Evolutionary conservation across 2,329 filamentous ascomycete species (phyloP).

Genomic region (Pseudofabraea citricarpa): DNA sequence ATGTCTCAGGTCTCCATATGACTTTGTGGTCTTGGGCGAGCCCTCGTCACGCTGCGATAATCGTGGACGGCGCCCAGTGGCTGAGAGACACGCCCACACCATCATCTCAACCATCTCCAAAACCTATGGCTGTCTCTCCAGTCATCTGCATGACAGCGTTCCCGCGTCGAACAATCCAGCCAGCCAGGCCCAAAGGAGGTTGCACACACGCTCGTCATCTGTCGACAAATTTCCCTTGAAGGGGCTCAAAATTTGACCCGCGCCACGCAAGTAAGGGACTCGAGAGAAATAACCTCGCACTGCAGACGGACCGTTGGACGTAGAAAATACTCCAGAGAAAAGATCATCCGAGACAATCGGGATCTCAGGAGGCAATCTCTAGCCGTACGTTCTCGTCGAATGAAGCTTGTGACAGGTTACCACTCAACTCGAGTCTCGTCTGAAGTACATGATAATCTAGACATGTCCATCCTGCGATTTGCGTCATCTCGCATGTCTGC

Average conservation of each 20-base stretch:
- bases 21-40: too few species aligned
- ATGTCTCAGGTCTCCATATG: not conserved
- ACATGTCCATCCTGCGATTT: too few species aligned
- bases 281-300: slow-evolving; percentile 2
- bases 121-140: not conserved
- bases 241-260: too few species aligned
- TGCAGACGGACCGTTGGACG: slow-evolving; percentile 2
- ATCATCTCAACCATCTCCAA: not conserved
- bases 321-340: not conserved
- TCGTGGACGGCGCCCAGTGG: not conserved
- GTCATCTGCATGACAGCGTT: not conserved
- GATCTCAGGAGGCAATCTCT: not conserved
- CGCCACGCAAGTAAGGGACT: slow-evolving; percentile 2
- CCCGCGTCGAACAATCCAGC: not conserved
- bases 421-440: not conserved
- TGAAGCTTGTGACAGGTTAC: not conserved
- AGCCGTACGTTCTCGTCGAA: not conserved
- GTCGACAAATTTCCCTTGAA: too few species aligned
- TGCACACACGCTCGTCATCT: too few species aligned
- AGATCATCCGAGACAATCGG: not conserved
- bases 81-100: not conserved
- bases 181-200: too few species aligned
- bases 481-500: too few species aligned
- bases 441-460: too few species aligned
- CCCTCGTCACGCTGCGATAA: not conserved